A percentile compares a stretch with the other conserved stretches of the same genome.
phyloP scores from a whole-genome alignment of 2,329 filamentous ascomycete genomes.

The Taxawa tesnikishii region DNA sequence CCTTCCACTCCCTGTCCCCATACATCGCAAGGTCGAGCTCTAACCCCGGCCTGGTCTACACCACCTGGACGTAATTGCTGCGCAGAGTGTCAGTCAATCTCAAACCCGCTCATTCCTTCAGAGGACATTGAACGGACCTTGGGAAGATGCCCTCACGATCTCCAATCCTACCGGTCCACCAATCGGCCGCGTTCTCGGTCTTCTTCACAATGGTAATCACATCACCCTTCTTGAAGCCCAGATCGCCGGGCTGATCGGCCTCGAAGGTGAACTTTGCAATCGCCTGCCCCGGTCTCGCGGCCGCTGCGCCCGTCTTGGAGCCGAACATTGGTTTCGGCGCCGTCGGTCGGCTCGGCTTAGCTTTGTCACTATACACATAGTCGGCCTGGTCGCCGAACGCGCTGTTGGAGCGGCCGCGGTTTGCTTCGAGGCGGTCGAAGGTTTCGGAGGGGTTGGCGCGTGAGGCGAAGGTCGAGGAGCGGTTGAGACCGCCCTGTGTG shows the following conservation, averaged over 20 bases:
- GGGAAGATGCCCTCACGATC: constrained; percentile 85
- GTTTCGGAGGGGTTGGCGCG: constrained; percentile 38
- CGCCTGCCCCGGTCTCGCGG: constrained; percentile 58
- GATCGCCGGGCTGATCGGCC: constrained; percentile 79
- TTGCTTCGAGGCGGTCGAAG: constrained; percentile 31
- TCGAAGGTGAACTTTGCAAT: constrained; percentile 91
- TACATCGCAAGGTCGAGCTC: too few species aligned
- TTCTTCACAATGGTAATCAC: constrained; percentile 89
- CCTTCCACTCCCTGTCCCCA: not conserved
- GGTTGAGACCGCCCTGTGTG: constrained; percentile 3
- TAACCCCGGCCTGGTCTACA: constrained; percentile 4
- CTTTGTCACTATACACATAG: constrained; percentile 41
- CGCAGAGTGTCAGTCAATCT: constrained; percentile 1
- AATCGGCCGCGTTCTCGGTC: constrained; percentile 87
- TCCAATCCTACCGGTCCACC: constrained; percentile 93
- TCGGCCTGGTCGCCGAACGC: constrained; percentile 33
- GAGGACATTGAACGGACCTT: constrained; percentile 38
- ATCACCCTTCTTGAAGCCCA: constrained; percentile 96
- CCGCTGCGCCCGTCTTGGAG: constrained; percentile 24
- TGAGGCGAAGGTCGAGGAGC: constrained; percentile 30
- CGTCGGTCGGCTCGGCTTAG: constrained; percentile 62
- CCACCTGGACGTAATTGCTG: constrained; percentile 20
- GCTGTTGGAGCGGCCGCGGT: constrained; percentile 15
- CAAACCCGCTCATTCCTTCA: not conserved
- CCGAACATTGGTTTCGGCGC: constrained; percentile 80